A percentile compares a stretch with the other conserved stretches of the same genome.
phyloP scores from a whole-genome alignment of 352 stramenopile species.

The Salisapilia sapeloensis region DNA sequence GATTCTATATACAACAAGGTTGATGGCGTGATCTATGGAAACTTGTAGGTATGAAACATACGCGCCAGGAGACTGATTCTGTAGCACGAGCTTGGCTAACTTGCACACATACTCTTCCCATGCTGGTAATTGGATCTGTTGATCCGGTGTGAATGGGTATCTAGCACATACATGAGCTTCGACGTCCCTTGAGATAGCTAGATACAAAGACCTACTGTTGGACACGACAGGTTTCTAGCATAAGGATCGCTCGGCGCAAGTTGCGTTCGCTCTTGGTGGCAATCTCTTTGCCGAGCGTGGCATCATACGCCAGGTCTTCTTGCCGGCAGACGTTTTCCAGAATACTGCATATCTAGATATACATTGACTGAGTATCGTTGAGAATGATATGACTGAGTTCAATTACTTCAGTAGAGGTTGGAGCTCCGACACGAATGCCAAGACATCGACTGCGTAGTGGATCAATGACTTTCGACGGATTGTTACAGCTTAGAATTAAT shows the following conservation, averaged over 20 bases:
- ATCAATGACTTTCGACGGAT: conserved; percentile 94
- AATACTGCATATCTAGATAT: conserved; percentile 76
- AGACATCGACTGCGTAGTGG: conserved; percentile 94
- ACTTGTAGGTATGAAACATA: no score
- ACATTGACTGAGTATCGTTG: neutral
- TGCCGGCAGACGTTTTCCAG: conserved; percentile 83
- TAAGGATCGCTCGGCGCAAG: conserved; percentile 91
- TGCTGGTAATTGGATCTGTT: conserved; percentile 81
- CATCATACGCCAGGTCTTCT: conserved; percentile 82
- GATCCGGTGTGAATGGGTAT: conserved; percentile 73
- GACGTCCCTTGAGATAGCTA: neutral
- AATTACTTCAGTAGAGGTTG: conserved; percentile 80
- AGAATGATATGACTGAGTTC: neutral
- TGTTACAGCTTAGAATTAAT: conserved; percentile 96
- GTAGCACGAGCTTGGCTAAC: conserved; percentile 87
- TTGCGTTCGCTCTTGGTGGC: conserved; percentile 88
- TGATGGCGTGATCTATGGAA: conserved; percentile 1
- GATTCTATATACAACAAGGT: conserved; percentile 25
- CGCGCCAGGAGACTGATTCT: conserved; percentile 89
- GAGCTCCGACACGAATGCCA: conserved; percentile 87
- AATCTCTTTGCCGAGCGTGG: conserved; percentile 83
- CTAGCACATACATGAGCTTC: conserved; percentile 6
- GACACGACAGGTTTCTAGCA: conserved; percentile 91
- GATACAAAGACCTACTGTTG: conserved; percentile 19
- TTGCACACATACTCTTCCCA: conserved; percentile 96